phyloP scores from a whole-genome alignment of 805 yeast genomes.

The Clavispora carvajalis region DNA sequence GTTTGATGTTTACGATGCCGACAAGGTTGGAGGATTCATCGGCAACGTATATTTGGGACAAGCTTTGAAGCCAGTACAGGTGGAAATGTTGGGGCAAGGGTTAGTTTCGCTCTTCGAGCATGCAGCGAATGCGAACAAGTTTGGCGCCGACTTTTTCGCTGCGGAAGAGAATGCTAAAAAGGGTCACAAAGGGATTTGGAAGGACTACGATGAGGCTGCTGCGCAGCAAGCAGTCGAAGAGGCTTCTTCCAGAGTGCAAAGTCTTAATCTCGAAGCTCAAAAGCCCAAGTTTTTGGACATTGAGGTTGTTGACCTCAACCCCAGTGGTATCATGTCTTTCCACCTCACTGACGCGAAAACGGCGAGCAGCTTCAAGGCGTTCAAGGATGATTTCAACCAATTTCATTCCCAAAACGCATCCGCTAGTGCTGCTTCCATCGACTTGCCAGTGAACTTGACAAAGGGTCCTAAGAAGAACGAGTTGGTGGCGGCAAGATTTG shows the following conservation, averaged over 20 bases:
- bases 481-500: conserved; percentile 48
- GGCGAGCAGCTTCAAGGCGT: conserved; percentile 31
- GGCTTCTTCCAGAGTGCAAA: conserved; percentile 15
- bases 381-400: conserved; percentile 45
- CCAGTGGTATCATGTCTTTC: conserved; percentile 41
- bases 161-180: conserved; percentile 61
- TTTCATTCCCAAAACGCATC: conserved; percentile 36
- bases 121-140: conserved; percentile 56
- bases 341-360: conserved; percentile 39
- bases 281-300: conserved; percentile 47
- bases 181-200: conserved; percentile 63
- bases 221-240: conserved; percentile 28
- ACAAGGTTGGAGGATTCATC: conserved; percentile 76
- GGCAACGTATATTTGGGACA: conserved; percentile 58
- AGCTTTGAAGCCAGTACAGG: conserved; percentile 49
- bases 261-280: conserved; percentile 18
- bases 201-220: conserved; percentile 43
- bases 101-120: conserved; percentile 59
- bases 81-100: conserved; percentile 55
- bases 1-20: conserved; percentile 62
- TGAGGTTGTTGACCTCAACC: conserved; percentile 46
- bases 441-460: conserved; percentile 34
- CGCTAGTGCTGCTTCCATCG: conserved; percentile 32
- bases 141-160: conserved; percentile 45
- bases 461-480: conserved; percentile 51